These are phyloP conservation scores for Russula griseocarnosa DNA, from an alignment of 768 basidiomycete species.

Conservation along the genomic window DNA sequence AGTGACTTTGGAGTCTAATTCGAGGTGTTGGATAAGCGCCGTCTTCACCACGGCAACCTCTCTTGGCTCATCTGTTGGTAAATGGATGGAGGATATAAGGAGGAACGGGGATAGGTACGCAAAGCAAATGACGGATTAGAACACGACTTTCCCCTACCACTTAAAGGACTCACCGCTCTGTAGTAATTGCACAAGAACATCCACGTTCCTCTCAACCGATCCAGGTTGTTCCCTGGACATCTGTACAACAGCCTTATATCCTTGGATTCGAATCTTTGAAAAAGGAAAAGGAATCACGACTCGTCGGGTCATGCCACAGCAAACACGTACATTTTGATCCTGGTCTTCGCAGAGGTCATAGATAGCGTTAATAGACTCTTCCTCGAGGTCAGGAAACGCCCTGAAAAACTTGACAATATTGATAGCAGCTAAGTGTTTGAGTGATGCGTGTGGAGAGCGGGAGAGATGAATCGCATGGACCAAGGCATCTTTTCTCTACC, in stretches of 20 bases:
- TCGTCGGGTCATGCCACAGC: background rate
- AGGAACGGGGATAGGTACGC: too few species aligned
- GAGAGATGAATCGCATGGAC: constrained; percentile 52
- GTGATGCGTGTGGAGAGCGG: constrained; percentile 42
- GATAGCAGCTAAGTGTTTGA: constrained; percentile 56
- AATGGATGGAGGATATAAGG: too few species aligned
- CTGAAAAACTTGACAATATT: constrained; percentile 57
- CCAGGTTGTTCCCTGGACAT: constrained; percentile 48
- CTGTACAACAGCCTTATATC: constrained; percentile 57
- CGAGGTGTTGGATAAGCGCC: constrained; percentile 58
- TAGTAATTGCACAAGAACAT: constrained; percentile 69
- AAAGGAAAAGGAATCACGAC: background rate
- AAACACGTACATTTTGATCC: constrained; percentile 42
- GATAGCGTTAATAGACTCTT: constrained; percentile 70
- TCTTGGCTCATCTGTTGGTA: constrained; percentile 65
- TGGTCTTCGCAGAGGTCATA: constrained; percentile 77
- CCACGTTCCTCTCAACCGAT: constrained; percentile 67
- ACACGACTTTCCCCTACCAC: background rate
- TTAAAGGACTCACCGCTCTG: constrained; percentile 55
- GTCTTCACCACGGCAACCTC: constrained; percentile 60
- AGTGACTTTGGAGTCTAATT: constrained; percentile 57
- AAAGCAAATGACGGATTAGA: background rate
- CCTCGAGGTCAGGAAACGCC: constrained; percentile 69
- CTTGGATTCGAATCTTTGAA: constrained; percentile 60
- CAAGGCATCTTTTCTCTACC: constrained; percentile 51